These are phyloP conservation scores for Tieghemostelium lacteum DNA, from an alignment of 78 protist genomes.

Conservation along the genomic window DNA sequence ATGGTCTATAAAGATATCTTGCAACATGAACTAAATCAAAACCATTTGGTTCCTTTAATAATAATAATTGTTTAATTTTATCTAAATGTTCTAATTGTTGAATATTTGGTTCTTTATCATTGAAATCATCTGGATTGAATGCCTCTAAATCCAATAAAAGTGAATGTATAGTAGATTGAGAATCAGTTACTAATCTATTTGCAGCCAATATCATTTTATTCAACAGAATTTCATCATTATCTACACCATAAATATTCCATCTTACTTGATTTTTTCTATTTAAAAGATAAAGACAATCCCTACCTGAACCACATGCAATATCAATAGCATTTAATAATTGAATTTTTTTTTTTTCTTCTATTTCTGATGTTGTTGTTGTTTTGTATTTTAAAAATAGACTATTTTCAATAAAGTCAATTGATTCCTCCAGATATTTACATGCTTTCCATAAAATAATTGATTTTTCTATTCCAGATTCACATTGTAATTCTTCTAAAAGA, in stretches of 20 bases:
- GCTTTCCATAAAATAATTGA: slow-evolving; percentile 59
- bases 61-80: not conserved
- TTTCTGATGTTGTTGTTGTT: not conserved
- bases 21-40: slow-evolving; percentile 75
- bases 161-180: no score
- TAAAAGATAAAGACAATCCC: slow-evolving; percentile 51
- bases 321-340: slow-evolving; percentile 34
- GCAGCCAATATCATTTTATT: slow-evolving; percentile 17
- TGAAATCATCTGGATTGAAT: not conserved
- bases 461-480: not conserved
- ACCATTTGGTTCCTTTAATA: not conserved
- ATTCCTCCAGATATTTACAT: slow-evolving; percentile 2
- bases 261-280: not conserved
- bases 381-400: not conserved
- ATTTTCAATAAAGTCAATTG: slow-evolving; percentile 19
- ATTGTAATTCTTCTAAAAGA: not conserved
- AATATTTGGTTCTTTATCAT: not conserved
- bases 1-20: slow-evolving; percentile 71
- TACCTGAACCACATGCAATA: slow-evolving; percentile 80
- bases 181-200: not conserved
- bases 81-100: not conserved
- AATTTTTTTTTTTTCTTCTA: not conserved
- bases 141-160: slow-evolving; percentile 23
- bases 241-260: slow-evolving; percentile 30
- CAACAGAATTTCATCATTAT: slow-evolving; percentile 34